A percentile compares a stretch with the other conserved stretches of the same genome.
These are phyloP conservation scores for Catharanthus roseus DNA, from an alignment of 257 asterid genomes.

Conservation along the genomic window DNA sequence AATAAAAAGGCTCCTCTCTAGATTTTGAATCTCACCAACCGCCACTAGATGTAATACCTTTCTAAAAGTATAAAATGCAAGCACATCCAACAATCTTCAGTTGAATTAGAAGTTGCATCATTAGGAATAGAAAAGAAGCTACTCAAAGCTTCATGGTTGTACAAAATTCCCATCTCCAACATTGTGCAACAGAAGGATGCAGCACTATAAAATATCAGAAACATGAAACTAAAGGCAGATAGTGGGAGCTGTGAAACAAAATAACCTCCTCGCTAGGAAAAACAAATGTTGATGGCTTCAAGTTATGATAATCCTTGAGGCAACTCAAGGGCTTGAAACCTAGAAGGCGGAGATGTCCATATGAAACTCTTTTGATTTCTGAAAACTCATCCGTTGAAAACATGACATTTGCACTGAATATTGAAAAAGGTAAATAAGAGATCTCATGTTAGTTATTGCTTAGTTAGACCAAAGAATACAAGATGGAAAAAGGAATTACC, in stretches of 20 bases:
- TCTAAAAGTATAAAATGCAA: too few relatives aligned
- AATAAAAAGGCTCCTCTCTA: too few relatives aligned
- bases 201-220: background rate
- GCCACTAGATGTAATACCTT: too few relatives aligned
- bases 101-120: background rate
- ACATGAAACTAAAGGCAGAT: background rate
- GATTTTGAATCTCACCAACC: too few relatives aligned
- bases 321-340: slow-evolving; percentile 95
- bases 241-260: slow-evolving; percentile 10
- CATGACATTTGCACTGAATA: slow-evolving; percentile 69
- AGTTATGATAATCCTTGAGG: slow-evolving; percentile 79
- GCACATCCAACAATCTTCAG: background rate
- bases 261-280: slow-evolving; percentile 91
- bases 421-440: slow-evolving; percentile 1
- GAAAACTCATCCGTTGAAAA: slow-evolving; percentile 67
- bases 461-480: background rate
- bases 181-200: background rate
- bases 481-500: background rate
- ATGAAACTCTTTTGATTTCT: slow-evolving; percentile 73
- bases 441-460: background rate
- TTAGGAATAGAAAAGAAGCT: background rate
- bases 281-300: slow-evolving; percentile 88
- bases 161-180: background rate
- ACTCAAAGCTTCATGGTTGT: background rate
- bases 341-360: slow-evolving; percentile 77